Base-by-base conservation (phyloP, 2,329 filamentous ascomycete species). In the Colletotrichum paranaense region DNA sequence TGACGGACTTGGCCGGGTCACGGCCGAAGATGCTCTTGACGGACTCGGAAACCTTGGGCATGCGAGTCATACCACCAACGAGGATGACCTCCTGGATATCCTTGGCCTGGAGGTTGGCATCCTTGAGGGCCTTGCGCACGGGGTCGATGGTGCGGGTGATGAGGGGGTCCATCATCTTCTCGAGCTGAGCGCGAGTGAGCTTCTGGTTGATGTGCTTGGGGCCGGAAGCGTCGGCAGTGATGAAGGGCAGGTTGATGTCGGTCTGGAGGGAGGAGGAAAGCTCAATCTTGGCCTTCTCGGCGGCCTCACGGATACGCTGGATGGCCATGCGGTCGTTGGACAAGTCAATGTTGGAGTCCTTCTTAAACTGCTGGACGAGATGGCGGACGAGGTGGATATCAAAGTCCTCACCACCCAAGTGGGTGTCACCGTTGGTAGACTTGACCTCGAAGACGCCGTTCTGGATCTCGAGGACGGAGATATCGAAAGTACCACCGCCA, bases 251-350 rank as follows among this genome's bases (percentile, higher is more conserved):
- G 90, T 97, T 98, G 88, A 98, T 98, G 82, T 98, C 96, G 78
- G 96, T 98, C 86, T 97, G 94, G 78, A 95, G 91, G 72, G 95
- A 95, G 42, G 95, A 98, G 14, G 96, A 98, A 78, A 98, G 89
- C 88, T 98, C 96, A 81, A 98, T 98, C 94, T 98, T 98, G 83
- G 96, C 96, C 92, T 98, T 98, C 91, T 98, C 96, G 78, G 95
- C 95, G 78, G 95, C 96, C 89, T 98, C 96, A 87, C 96, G 95
- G 84, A 98, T 98, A 92, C 96, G 93, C 91, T 98, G 96, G 82
- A 98, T 97, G 79, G 96, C 96, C 95, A 98, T 98, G 84, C 96
- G 95, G 88, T 98, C 96, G 81, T 86, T 88, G 73, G 95, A 94
- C 78, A 98, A 91, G 83, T 98, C 96, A 77, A 98, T 93, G 76